phyloP scores from a whole-genome alignment of 2,329 filamentous ascomycete genomes.

The Colletotrichum falcatum region DNA sequence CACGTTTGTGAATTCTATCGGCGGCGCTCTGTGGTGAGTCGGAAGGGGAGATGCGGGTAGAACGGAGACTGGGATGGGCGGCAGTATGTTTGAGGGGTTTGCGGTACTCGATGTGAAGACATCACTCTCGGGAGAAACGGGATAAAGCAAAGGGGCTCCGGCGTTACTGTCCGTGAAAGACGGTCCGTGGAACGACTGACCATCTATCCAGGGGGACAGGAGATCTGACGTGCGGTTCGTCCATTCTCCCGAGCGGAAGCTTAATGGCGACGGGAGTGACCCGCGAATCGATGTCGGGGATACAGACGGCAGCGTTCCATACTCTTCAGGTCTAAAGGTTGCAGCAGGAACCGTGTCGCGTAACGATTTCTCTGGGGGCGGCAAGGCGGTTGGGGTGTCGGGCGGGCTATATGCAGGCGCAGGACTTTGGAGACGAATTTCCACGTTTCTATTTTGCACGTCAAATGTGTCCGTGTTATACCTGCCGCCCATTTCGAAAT shows the following conservation, averaged over 20 bases:
- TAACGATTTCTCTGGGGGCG: conserved; percentile 49
- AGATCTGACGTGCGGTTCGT: conserved; percentile 52
- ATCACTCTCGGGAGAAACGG: conserved; percentile 43
- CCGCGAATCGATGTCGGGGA: conserved; percentile 52
- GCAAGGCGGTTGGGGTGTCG: conserved; percentile 46
- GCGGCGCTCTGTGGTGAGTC: conserved; percentile 59
- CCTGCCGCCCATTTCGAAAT: conserved; percentile 55
- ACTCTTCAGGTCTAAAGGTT: conserved; percentile 51
- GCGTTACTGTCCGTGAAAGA: conserved; percentile 45
- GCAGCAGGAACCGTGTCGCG: conserved; percentile 50
- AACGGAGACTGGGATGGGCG: conserved; percentile 43
- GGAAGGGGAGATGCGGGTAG: conserved; percentile 48
- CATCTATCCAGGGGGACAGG: conserved; percentile 56
- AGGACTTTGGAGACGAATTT: conserved; percentile 62
- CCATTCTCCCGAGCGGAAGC: conserved; percentile 58
- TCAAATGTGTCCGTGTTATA: conserved; percentile 63
- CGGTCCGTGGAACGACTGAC: conserved; percentile 38
- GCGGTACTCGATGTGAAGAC: conserved; percentile 47
- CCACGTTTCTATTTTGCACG: conserved; percentile 61
- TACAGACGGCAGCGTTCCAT: conserved; percentile 41
- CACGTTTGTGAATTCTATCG: conserved; percentile 65
- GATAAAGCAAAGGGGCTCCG: conserved; percentile 14
- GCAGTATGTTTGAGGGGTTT: conserved; percentile 44
- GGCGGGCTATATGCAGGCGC: conserved; percentile 63
- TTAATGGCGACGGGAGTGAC: conserved; percentile 62